Evolutionary conservation across 495 filamentous ascomycete genomes (phyloP), one percentile per base, ranked within the genome.

Genomic region (Penicillium tannophilum): DNA sequence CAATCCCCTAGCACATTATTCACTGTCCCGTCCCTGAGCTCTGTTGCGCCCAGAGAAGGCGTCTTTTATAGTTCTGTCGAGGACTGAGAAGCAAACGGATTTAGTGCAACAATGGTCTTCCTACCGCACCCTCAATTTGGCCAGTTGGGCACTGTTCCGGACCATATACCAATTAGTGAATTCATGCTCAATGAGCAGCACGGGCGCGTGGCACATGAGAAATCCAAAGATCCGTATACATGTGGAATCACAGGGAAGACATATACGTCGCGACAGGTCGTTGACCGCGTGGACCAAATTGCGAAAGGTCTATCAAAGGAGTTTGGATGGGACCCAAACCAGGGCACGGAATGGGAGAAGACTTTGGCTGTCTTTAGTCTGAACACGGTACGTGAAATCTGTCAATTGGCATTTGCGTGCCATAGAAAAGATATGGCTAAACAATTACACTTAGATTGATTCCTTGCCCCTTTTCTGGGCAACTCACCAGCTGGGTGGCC

Each of bases 281-380:
- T 79, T 30, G 80, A 87, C 45, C 83, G 91, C 2, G 83, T 89
- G 3, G 84, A 92, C 17, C 75, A 80, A 45, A 77, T 96, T n/a
- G 84, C 91, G 14, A 82, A 87, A 52, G 86, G 82, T 5, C 71
- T 97, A 5, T 76, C 85, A 9, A 88, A 91, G 65, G 85, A 90
- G 60, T 74, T 94, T 62, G 86, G 84, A 49, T 96, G 90, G 88
- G 62, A 79, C 28, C 83, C 88, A 8, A 93, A 93, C 61, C 63
- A 82, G 57, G 91, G 90, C 20, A 84, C 83, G 0, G 89, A 92
- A 66, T 96, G 89, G 88, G 92, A 97, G 63, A 97, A 94, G 74
- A 86, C 92, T 23, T 63, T 92, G 48, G 87, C 82, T 11, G 73
- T 93, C 11, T 96, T 90, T 72, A 87, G 86, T 36, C 62, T 93